Percentiles rank a stretch among this genome's conserved stretches.
phyloP scores from a whole-genome alignment of 345 rosid genomes.

The Aegle marmelos region DNA sequence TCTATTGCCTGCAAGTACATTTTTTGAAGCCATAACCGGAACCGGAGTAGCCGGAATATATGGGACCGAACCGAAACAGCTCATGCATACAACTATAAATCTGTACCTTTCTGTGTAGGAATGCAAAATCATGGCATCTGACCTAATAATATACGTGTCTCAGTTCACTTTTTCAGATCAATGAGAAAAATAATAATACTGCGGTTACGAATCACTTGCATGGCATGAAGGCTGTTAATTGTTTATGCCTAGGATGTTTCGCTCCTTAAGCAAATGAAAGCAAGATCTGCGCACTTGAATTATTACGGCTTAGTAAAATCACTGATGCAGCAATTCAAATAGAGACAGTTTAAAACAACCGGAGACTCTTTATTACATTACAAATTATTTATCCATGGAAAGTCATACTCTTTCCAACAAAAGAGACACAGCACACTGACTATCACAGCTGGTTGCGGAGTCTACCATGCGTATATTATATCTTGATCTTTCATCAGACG shows the following conservation, averaged over 20 bases:
- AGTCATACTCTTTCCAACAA: background rate
- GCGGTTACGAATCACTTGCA: background rate
- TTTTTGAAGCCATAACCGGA: slow-evolving; percentile 42
- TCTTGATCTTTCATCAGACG: too few species aligned
- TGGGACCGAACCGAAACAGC: background rate
- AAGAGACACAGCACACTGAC: background rate
- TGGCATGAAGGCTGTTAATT: background rate
- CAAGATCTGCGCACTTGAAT: background rate
- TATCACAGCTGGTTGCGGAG: background rate
- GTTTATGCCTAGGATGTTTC: too few species aligned
- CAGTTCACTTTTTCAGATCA: background rate
- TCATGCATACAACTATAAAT: background rate
- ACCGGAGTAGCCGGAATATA: background rate
- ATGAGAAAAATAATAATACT: background rate
- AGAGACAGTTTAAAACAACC: background rate
- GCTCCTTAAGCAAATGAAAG: too few species aligned
- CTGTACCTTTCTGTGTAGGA: background rate
- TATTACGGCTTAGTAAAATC: background rate
- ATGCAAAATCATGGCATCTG: background rate
- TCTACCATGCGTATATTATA: too few species aligned
- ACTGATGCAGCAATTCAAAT: background rate
- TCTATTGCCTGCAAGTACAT: slow-evolving; percentile 51
- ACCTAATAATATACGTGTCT: background rate
- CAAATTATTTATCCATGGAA: background rate
- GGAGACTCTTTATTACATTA: background rate